Conservation (phyloP, 2,329 filamentous ascomycete species). For the Amesomyces nigricolor region DNA sequence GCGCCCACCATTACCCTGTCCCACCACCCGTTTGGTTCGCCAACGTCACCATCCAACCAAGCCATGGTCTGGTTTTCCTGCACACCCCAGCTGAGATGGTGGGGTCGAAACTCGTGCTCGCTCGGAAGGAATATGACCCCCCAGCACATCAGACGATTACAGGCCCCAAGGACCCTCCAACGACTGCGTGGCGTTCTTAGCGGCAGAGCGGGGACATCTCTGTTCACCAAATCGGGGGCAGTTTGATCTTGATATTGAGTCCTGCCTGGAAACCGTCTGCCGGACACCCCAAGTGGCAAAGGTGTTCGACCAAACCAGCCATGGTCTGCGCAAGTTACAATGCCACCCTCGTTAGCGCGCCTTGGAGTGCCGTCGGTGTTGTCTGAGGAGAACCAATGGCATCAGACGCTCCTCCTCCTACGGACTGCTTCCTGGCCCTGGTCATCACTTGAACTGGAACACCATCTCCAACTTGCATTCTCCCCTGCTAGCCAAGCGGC, state of each 20-base stretch:
- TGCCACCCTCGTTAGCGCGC: not conserved
- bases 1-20: no score
- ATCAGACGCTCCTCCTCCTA: not conserved
- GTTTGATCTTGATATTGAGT: not conserved
- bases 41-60: no score
- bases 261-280: not conserved
- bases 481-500: not conserved
- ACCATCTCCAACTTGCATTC: not conserved
- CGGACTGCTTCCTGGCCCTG: conserved; percentile 1
- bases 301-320: not conserved
- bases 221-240: conserved; percentile 6
- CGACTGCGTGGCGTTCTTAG: conserved; percentile 12
- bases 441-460: not conserved
- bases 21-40: no score
- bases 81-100: not conserved
- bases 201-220: conserved; percentile 5
- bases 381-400: not conserved
- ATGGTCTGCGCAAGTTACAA: not conserved
- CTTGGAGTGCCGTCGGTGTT: not conserved
- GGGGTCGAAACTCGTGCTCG: no score
- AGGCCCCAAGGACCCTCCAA: conserved; percentile 3
- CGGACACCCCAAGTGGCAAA: not conserved
- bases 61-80: not conserved
- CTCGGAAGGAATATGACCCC: conserved; percentile 1
- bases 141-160: conserved; percentile 4